Evolutionary conservation across 129 eudicot genomes (phyloP), one percentile per base, ranked within the genome.

Genomic region (Lactuca sativa): DNA sequence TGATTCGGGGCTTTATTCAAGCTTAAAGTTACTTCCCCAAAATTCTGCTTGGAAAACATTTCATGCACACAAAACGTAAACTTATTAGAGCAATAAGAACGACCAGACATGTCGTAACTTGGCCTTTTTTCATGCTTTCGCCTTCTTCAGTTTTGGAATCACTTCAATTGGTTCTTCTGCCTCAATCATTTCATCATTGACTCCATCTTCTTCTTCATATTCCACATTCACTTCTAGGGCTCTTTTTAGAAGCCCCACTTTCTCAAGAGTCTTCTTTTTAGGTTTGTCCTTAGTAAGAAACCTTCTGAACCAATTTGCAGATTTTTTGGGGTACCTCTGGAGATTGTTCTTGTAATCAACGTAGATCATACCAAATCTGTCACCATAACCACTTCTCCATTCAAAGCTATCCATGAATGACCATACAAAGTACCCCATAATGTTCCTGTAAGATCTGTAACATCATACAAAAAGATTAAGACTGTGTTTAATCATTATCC

Each of bases 381-480:
- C 13, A 10, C 67, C 75, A 59, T 74, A 86, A 43, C 92, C 88
- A 0, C 59, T 59, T 25, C 0, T 1, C 86, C 92, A 83, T 77
- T 86, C 92, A 32, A 61, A 83, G 48, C 85, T 83, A 78, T 86
- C 92, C 66, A 81, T 48, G n/a, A 81, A 64, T 16, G 92, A 80
- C 88, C 92, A 86, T 30, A 66, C 84, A 44, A 71, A 86, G 56
- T 79, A 83, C 10, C 88, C 88, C 70, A 43, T 67, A 38, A 82
- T 74, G 14, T 57, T 54, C 44, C 6, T 16, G 59, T 60, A 3
- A 76, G 59, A 6, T 65, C 81, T 86, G 69, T 59, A 56, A 44
- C 8, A 13, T 18, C 25, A 68, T 37, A 55, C 57, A 33, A 13
- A 21, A 21, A 21, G 21, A 21, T 21, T 12, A 21, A 64, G 33